Conservation (phyloP, 805 yeast species). For the Zygoascus flipseniorum region DNA sequence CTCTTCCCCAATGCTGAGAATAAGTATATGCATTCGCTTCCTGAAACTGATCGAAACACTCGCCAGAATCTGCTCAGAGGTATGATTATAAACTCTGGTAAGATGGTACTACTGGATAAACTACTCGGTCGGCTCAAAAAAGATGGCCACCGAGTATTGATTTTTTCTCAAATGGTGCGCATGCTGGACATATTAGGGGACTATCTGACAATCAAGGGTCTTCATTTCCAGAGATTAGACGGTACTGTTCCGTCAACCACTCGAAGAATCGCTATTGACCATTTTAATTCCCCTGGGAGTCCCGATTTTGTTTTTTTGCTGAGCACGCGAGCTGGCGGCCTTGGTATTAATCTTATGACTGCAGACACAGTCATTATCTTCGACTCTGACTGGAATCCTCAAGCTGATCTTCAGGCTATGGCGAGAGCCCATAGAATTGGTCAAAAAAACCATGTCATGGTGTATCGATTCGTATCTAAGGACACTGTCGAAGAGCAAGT, state of each 20-base stretch:
- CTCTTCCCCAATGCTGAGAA: constrained; percentile 90
- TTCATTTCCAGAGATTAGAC: constrained; percentile 84
- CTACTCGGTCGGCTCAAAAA: constrained; percentile 71
- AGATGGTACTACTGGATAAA: constrained; percentile 93
- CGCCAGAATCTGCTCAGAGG: constrained; percentile 83
- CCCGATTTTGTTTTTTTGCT: constrained; percentile 84
- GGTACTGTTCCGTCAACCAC: constrained; percentile 95
- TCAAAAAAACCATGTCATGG: constrained; percentile 97
- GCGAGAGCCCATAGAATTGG: constrained; percentile 99
- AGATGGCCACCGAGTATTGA: constrained; percentile 94
- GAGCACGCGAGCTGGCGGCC: constrained; percentile 97
- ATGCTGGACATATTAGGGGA: constrained; percentile 94
- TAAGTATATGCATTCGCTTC: constrained; percentile 43
- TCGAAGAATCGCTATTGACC: constrained; percentile 91
- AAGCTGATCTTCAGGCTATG: constrained; percentile 98
- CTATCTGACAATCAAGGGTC: constrained; percentile 78
- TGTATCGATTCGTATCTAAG: constrained; percentile 92
- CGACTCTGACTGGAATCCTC: constrained; percentile 99
- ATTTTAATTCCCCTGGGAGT: constrained; percentile 88
- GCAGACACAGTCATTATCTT: constrained; percentile 98
- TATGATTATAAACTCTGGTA: constrained; percentile 94
- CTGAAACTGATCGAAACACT: constrained; percentile 29
- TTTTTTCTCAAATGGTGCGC: constrained; percentile 95
- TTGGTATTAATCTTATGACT: constrained; percentile 97
- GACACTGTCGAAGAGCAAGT: constrained; percentile 98